Conservation (phyloP, 805 yeast genomes). For the Yarrowia sp. region DNA sequence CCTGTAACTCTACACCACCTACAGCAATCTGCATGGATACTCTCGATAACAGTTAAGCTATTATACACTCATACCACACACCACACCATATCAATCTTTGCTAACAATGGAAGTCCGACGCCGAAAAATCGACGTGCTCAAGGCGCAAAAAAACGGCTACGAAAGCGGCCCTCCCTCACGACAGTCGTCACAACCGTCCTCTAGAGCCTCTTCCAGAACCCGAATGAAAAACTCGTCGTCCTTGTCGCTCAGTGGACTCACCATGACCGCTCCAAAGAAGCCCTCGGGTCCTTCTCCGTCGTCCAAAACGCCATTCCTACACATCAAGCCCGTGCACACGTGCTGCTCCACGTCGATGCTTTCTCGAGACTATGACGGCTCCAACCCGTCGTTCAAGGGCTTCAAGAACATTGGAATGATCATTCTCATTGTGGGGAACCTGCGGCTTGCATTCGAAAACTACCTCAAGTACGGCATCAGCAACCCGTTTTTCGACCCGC, state of each 20-base stretch:
- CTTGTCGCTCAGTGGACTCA: slow-evolving; percentile 1
- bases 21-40: slow-evolving; percentile 4
- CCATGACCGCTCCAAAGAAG: neutral
- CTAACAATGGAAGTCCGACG: slow-evolving; percentile 13
- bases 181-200: slow-evolving; percentile 1
- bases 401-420: slow-evolving; percentile 45
- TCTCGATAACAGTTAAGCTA: slow-evolving; percentile 19
- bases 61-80: neutral
- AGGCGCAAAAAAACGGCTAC: slow-evolving; percentile 20
- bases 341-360: slow-evolving; percentile 21
- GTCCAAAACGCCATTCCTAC: slow-evolving; percentile 15
- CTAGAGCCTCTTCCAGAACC: slow-evolving; percentile 14
- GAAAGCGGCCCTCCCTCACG: slow-evolving; percentile 19
- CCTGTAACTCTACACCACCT: neutral
- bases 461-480: slow-evolving; percentile 42
- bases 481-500: slow-evolving; percentile 39
- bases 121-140: slow-evolving; percentile 20
- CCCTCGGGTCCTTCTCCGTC: neutral
- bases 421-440: slow-evolving; percentile 42
- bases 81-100: neutral
- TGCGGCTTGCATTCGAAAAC: slow-evolving; percentile 43
- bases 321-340: slow-evolving; percentile 19
- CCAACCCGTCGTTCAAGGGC: slow-evolving; percentile 39
- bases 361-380: slow-evolving; percentile 22
- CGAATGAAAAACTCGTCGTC: slow-evolving; percentile 18